phyloP scores from a whole-genome alignment of 129 eudicot genomes.

The Chrysanthemum lavandulifolium region DNA sequence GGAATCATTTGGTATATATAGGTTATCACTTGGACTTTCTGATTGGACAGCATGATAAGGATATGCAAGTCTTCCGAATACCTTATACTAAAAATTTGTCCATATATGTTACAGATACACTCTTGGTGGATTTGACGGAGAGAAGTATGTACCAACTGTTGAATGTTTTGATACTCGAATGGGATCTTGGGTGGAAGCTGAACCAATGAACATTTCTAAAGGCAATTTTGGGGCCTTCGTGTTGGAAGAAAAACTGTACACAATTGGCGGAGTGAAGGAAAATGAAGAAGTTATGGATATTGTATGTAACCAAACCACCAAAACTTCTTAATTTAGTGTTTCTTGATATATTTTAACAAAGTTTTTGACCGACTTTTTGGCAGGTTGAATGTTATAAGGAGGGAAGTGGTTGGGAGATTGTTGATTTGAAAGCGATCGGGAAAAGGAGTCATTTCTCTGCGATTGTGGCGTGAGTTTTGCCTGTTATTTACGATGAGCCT shows the following conservation, averaged over 20 bases:
- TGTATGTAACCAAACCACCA: conserved; percentile 34
- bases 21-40: background rate
- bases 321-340: background rate
- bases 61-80: background rate
- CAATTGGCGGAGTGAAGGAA: conserved; percentile 49
- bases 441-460: conserved; percentile 61
- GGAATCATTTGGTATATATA: conserved; percentile 9
- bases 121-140: conserved; percentile 68
- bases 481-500: background rate
- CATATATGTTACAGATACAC: conserved; percentile 51
- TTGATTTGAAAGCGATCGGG: conserved; percentile 45
- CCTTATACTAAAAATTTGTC: background rate
- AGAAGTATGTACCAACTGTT: conserved; percentile 39
- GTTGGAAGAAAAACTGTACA: conserved; percentile 38
- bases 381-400: conserved; percentile 76
- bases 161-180: conserved; percentile 64
- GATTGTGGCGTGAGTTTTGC: conserved; percentile 39
- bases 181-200: conserved; percentile 56
- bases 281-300: conserved; percentile 29
- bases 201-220: conserved; percentile 54
- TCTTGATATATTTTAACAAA: background rate
- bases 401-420: conserved; percentile 59
- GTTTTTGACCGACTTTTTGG: background rate
- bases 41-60: background rate
- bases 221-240: conserved; percentile 50